These are phyloP conservation scores for Yamadazyma blattariae DNA, from an alignment of 1,139 yeast species.

Conservation along the genomic window DNA sequence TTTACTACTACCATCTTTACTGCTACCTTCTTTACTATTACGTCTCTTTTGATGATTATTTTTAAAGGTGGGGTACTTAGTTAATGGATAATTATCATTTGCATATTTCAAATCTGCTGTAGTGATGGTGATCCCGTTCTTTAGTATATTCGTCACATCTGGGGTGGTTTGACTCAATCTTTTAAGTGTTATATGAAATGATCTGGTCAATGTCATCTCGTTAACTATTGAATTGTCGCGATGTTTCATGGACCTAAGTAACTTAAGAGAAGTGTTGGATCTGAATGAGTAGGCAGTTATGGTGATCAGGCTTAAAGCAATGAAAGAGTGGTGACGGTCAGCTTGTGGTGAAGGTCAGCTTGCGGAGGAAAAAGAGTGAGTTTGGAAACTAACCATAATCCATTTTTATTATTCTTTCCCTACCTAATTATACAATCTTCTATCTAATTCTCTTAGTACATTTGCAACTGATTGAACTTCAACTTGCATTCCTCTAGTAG, in stretches of 20 bases:
- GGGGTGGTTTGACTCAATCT: too few species aligned
- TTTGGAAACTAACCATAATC: too few species aligned
- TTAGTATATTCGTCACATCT: too few species aligned
- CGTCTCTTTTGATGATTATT: not conserved
- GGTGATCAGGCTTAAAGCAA: too few species aligned
- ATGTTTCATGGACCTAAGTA: too few species aligned
- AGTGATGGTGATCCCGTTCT: conserved; percentile 8
- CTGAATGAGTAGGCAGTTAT: too few species aligned
- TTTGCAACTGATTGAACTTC: conserved; percentile 86
- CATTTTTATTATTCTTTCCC: not conserved
- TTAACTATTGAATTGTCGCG: not conserved
- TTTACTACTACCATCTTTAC: too few species aligned
- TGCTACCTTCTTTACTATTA: too few species aligned
- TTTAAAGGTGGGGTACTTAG: not conserved
- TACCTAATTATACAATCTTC: conserved; percentile 51
- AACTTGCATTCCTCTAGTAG: conserved; percentile 83
- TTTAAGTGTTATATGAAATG: conserved; percentile 1
- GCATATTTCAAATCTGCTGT: conserved; percentile 9
- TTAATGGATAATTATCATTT: conserved; percentile 2
- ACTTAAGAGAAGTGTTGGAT: too few species aligned
- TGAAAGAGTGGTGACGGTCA: too few species aligned
- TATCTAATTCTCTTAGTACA: conserved; percentile 74
- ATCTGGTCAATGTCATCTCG: conserved; percentile 3
- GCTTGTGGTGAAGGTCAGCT: too few species aligned
- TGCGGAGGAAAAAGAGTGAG: too few species aligned